Percentiles rank a stretch among this genome's conserved stretches.
These are phyloP conservation scores for Fusarium nanum DNA, from an alignment of 2,329 filamentous ascomycete genomes.

Conservation along the genomic window DNA sequence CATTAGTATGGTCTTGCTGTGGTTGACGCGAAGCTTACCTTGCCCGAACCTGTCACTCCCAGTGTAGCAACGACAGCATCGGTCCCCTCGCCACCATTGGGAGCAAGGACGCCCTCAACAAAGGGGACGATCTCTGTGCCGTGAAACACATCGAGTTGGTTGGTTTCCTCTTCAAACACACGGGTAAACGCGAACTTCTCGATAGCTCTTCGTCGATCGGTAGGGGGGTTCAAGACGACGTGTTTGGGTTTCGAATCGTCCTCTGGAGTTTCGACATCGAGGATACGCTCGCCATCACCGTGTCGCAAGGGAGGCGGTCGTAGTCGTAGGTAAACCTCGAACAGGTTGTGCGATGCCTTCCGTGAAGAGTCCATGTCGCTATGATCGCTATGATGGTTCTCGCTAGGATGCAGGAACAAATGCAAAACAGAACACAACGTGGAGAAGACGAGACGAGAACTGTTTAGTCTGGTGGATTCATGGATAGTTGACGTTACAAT, in stretches of 20 bases:
- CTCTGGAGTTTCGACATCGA: slow-evolving; percentile 76
- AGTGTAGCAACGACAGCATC: slow-evolving; percentile 92
- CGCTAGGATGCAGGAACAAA: slow-evolving; percentile 21
- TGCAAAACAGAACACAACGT: slow-evolving; percentile 16
- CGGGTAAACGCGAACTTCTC: slow-evolving; percentile 95
- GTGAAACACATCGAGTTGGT: slow-evolving; percentile 88
- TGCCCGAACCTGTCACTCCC: slow-evolving; percentile 94
- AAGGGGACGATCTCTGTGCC: slow-evolving; percentile 79
- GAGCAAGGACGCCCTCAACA: slow-evolving; percentile 83
- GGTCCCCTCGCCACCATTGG: slow-evolving; percentile 78
- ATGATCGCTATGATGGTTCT: slow-evolving; percentile 5
- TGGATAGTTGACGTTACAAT: slow-evolving; percentile 31
- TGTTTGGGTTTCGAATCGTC: slow-evolving; percentile 67
- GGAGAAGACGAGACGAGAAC: slow-evolving; percentile 15
- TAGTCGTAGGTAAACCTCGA: slow-evolving; percentile 91
- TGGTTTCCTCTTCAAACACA: slow-evolving; percentile 88
- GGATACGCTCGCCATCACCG: slow-evolving; percentile 71
- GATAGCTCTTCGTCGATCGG: slow-evolving; percentile 86
- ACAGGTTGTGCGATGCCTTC: slow-evolving; percentile 68
- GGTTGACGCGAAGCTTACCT: slow-evolving; percentile 66
- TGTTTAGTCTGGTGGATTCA: slow-evolving; percentile 39
- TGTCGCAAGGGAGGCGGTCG: slow-evolving; percentile 72
- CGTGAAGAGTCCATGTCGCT: slow-evolving; percentile 54
- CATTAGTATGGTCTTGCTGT: background rate
- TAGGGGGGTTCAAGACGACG: slow-evolving; percentile 82